Evolutionary conservation across 202 grass and related monocot genomes (phyloP).

Genomic region (Carex arenaria): DNA sequence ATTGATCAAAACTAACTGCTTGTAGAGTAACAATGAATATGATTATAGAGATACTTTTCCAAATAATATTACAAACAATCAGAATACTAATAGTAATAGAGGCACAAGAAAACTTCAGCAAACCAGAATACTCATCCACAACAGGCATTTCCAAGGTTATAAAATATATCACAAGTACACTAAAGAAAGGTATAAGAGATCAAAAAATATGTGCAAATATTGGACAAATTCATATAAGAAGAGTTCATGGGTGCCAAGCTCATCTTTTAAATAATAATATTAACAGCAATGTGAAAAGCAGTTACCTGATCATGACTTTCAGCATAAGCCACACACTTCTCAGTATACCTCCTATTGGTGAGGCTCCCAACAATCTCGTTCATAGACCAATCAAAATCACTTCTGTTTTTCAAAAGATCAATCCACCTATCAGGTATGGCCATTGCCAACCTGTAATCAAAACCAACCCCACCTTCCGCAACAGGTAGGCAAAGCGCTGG

Average conservation of each 20-base stretch:
- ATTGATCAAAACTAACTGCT: not conserved
- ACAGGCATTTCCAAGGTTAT: not conserved
- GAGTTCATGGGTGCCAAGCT: not conserved
- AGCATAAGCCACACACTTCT: slow-evolving; percentile 86
- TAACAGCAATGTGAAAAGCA: not conserved
- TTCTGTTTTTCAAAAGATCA: slow-evolving; percentile 89
- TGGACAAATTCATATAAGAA: not conserved
- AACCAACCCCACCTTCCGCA: slow-evolving; percentile 85
- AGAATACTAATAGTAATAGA: not conserved
- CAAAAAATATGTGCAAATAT: not conserved
- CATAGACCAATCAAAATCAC: slow-evolving; percentile 64
- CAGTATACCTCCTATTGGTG: slow-evolving; percentile 88
- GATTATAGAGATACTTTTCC: not conserved
- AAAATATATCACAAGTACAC: not conserved
- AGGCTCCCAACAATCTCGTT: slow-evolving; percentile 67
- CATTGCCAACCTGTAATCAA: slow-evolving; percentile 93
- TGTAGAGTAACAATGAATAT: not conserved
- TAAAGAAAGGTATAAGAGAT: not conserved
- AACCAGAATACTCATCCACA: not conserved
- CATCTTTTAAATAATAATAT: not conserved
- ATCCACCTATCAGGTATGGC: slow-evolving; percentile 98
- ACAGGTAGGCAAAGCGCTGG: slow-evolving; percentile 72
- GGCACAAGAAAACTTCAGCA: not conserved
- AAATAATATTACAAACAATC: not conserved
- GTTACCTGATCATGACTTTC: slow-evolving; percentile 98